These are phyloP conservation scores for Neopestalotiopsis sp. DNA, from an alignment of 2,329 filamentous ascomycete genomes.

Conservation along the genomic window DNA sequence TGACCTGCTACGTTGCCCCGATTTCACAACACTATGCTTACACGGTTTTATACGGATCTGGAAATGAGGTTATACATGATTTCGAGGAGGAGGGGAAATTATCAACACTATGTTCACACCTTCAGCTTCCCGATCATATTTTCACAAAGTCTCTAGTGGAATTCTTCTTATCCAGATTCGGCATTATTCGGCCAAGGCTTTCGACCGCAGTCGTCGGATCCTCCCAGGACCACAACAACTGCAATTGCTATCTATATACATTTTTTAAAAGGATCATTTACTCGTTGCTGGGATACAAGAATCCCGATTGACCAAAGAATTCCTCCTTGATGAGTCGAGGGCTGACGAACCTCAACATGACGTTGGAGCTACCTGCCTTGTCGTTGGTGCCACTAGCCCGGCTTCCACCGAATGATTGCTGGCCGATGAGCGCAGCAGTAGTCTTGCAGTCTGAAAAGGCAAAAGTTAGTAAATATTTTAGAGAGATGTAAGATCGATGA, in stretches of 20 bases:
- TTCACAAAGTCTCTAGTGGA: too few relatives aligned
- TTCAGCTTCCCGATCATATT: too few relatives aligned
- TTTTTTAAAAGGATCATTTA: constrained; percentile 19
- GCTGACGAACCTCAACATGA: constrained; percentile 56
- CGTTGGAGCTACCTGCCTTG: constrained; percentile 57
- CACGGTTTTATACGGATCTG: too few relatives aligned
- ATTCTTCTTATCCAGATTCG: background rate
- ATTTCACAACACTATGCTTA: too few relatives aligned
- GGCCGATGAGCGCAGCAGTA: constrained; percentile 59
- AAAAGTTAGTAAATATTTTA: background rate
- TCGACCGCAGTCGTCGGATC: background rate
- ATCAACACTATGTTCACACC: too few relatives aligned
- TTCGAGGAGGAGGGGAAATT: too few relatives aligned
- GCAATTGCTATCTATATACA: background rate
- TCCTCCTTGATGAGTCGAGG: constrained; percentile 58
- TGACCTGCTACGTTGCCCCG: too few relatives aligned
- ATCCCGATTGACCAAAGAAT: constrained; percentile 42
- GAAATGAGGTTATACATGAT: too few relatives aligned
- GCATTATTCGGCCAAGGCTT: background rate
- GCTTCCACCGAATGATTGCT: constrained; percentile 60
- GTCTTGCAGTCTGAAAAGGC: constrained; percentile 53
- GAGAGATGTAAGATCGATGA: background rate
- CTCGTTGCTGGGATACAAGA: constrained; percentile 56
- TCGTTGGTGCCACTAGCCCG: constrained; percentile 60
- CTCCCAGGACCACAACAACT: too few relatives aligned